Evolutionary conservation across 2,329 filamentous ascomycete genomes (phyloP).

Genomic region (Alternaria sp.): DNA sequence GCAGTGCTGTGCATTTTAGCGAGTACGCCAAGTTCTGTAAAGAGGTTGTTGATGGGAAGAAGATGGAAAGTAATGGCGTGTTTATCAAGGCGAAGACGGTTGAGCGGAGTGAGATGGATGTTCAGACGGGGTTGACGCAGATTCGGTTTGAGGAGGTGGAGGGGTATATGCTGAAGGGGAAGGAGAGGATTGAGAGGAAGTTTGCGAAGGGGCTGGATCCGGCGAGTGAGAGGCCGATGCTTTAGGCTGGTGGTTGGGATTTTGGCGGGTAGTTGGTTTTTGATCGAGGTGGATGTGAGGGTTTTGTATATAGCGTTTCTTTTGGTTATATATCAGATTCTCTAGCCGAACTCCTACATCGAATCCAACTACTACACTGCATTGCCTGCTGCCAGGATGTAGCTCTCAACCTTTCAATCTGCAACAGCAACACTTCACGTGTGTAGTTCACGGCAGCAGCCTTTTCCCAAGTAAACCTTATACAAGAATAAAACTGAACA

Average conservation of each 20-base stretch:
- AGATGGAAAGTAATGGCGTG: slow-evolving; percentile 28
- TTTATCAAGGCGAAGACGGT: slow-evolving; percentile 41
- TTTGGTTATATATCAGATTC: background rate
- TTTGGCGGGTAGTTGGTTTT: background rate
- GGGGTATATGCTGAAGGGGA: slow-evolving; percentile 36
- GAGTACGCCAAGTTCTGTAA: slow-evolving; percentile 46
- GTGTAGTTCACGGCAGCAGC: background rate
- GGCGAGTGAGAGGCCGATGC: slow-evolving; percentile 31
- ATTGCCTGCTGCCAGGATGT: background rate
- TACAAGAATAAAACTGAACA: no score
- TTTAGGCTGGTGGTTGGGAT: slow-evolving; percentile 3
- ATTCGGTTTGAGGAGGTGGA: slow-evolving; percentile 42
- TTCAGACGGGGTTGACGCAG: slow-evolving; percentile 28
- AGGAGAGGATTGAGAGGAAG: slow-evolving; percentile 29
- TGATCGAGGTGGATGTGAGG: background rate
- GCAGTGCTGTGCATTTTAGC: slow-evolving; percentile 41
- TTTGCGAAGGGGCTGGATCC: slow-evolving; percentile 24
- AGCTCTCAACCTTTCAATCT: background rate
- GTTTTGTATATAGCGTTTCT: background rate
- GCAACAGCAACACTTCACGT: background rate
- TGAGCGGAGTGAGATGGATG: slow-evolving; percentile 31
- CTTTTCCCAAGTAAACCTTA: no score
- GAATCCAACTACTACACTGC: background rate
- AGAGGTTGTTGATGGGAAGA: slow-evolving; percentile 32
- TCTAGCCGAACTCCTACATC: background rate